phyloP scores from a whole-genome alignment of 2,329 filamentous ascomycete genomes.

The Pyricularia pennisetigena region DNA sequence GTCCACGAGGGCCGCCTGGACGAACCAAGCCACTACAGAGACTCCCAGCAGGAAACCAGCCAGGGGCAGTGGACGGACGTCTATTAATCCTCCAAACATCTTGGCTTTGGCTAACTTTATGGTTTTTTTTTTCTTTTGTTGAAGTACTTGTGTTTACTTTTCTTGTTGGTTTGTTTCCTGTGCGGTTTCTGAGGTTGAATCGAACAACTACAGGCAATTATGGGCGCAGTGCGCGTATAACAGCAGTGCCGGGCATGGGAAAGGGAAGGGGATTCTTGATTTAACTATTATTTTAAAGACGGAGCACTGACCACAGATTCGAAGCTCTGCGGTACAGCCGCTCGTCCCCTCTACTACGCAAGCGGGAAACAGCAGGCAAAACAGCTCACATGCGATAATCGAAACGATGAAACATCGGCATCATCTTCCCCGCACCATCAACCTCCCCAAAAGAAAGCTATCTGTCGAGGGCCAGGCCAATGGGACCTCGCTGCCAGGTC shows the following conservation, averaged over 20 bases:
- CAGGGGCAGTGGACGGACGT: conserved; percentile 1
- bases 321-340: not conserved
- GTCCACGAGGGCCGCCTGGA: conserved; percentile 14
- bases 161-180: not conserved
- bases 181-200: not conserved
- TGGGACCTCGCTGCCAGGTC: not conserved
- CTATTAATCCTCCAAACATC: conserved; percentile 8
- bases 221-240: not conserved
- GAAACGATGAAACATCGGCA: not conserved
- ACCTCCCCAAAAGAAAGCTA: not conserved
- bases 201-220: not conserved
- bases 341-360: not conserved
- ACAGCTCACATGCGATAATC: not conserved
- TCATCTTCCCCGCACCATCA: not conserved
- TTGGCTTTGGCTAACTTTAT: not conserved
- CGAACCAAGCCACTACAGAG: conserved; percentile 11
- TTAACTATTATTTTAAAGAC: not conserved
- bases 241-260: not conserved
- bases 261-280: not conserved
- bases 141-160: not conserved
- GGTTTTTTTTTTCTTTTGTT: not conserved
- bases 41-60: conserved; percentile 5
- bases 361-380: not conserved
- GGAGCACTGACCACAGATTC: not conserved
- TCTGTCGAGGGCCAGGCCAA: not conserved